phyloP scores from a whole-genome alignment of 176 grass and related monocot genomes.

The Triticum monococcum region DNA sequence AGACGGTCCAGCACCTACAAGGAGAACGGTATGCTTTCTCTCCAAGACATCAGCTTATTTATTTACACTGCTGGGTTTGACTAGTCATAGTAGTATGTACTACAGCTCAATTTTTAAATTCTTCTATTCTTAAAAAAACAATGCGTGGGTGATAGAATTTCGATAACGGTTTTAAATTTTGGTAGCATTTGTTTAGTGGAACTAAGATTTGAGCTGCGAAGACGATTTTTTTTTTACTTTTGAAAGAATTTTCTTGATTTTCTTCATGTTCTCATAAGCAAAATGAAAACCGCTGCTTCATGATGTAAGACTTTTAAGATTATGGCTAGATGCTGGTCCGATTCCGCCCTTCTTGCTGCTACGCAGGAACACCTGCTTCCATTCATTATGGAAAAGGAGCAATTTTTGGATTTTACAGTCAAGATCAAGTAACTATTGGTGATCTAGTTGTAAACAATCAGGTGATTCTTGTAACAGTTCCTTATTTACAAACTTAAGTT shows the following conservation, averaged over 20 bases:
- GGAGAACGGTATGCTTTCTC: conserved; percentile 56
- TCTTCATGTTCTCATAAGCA: neutral
- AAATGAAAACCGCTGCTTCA: neutral
- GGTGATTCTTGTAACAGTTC: conserved; percentile 42
- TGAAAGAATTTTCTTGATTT: no score
- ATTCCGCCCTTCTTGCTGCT: conserved; percentile 12
- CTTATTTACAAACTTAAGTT: neutral
- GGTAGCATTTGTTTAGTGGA: no score
- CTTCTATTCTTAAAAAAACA: no score
- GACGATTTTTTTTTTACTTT: no score
- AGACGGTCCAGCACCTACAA: conserved; percentile 67
- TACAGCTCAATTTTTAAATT: no score
- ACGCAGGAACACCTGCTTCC: conserved; percentile 65
- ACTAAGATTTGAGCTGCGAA: no score
- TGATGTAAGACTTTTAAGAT: neutral
- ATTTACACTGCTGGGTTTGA: neutral
- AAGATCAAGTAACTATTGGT: conserved; percentile 76
- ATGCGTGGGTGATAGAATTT: no score
- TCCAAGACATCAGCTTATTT: neutral
- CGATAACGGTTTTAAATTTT: no score
- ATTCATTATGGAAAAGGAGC: conserved; percentile 84
- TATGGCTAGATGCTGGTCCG: neutral
- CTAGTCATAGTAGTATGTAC: neutral
- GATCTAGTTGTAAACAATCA: conserved; percentile 64
- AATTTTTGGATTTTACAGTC: conserved; percentile 69